Evolutionary conservation across 148 eudicot species (phyloP), one percentile per base, ranked within the genome.

Genomic region (Persicaria tinctoria): DNA sequence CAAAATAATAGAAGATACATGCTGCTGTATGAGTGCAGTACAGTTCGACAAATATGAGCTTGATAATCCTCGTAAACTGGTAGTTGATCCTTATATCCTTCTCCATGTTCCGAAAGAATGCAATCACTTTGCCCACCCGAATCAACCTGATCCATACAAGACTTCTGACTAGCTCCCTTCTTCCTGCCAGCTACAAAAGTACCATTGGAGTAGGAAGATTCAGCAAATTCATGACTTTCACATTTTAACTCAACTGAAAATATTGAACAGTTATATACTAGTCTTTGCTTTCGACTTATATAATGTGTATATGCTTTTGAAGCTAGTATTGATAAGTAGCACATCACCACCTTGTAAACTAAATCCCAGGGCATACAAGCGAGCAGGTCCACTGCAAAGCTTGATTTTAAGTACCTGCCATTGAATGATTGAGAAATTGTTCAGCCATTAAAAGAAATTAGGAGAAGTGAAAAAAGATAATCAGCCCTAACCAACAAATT

Each of bases 1-100:
- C 27, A 23, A 95, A 78, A 74, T 83, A 92, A 78, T 95, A 95
- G 78, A 95, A 92, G 73, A 95, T 89, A 80, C 99, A 95, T 6
- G 99, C 97, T 57, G 97, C 99, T 48, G 99, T 95, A 80, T 95
- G 99, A 13, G 99, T 95, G 75, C 97, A 95, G 72, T 95, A 95
- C 49, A 95, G 83, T 69, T 95, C 97, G 77, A 95, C 99, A 49
- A 74, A 78, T 18, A 95, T 79, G 77, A 95, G 93, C 76, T 92
- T 95, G 56, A 95, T 60, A 66, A 89, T 92, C 82, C 97, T 85
- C 20, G 97, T 85, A 51, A 94, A 90, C 53, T 81, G 78, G 77
- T 88, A 94, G 53, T 87, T 94, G 80, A 94, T 85, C 80, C 98
- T 83, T n/a, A 90, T 90, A 78, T 95, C 98, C 85, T 89, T 92